phyloP scores from a whole-genome alignment of 129 eudicot species.

The Flaveria brownii region DNA sequence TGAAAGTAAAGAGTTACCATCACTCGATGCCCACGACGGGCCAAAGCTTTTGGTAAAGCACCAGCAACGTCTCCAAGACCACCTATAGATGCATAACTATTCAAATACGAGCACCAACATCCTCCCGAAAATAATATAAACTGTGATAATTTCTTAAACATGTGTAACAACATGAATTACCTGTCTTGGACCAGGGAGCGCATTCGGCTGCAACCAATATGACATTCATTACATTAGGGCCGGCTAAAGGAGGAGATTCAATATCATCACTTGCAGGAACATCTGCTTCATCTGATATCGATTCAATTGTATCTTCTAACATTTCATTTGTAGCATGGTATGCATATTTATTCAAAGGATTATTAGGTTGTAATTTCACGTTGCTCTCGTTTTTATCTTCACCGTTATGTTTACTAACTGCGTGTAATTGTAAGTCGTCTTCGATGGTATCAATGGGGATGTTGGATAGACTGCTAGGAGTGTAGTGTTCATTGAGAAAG shows the following conservation, averaged over 20 bases:
- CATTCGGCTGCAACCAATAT: slow-evolving; percentile 95
- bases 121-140: not conserved
- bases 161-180: slow-evolving; percentile 28
- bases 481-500: slow-evolving; percentile 41
- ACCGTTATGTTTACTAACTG: not conserved
- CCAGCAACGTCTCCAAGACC: slow-evolving; percentile 99
- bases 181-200: slow-evolving; percentile 95
- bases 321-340: slow-evolving; percentile 34
- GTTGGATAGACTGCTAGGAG: slow-evolving; percentile 13
- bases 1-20: slow-evolving; percentile 53
- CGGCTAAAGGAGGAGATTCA: slow-evolving; percentile 83
- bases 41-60: slow-evolving; percentile 96
- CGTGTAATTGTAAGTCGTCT: slow-evolving; percentile 17
- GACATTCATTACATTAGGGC: slow-evolving; percentile 82
- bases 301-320: slow-evolving; percentile 30
- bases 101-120: not conserved
- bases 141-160: not conserved
- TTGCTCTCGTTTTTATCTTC: slow-evolving; percentile 20
- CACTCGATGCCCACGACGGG: slow-evolving; percentile 91
- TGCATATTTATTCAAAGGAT: slow-evolving; percentile 19
- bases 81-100: slow-evolving; percentile 45
- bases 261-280: slow-evolving; percentile 42
- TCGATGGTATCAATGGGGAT: slow-evolving; percentile 11
- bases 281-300: slow-evolving; percentile 28
- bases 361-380: slow-evolving; percentile 17